Conservation (phyloP, 176 grass and related monocot genomes). For the Bonia amplexicaulis region DNA sequence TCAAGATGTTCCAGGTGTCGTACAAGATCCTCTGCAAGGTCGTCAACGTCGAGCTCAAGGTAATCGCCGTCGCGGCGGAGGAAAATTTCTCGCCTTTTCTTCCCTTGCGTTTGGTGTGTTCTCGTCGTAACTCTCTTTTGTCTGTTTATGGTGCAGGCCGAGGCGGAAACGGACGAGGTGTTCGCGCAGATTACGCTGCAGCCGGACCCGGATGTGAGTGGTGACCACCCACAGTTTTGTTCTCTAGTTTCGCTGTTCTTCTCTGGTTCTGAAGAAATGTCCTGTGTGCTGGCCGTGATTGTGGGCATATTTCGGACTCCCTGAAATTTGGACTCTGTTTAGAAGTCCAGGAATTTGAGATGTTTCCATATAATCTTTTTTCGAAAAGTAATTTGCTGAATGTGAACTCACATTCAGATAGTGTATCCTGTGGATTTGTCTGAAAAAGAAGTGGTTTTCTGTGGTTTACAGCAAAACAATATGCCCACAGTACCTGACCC, state of each 20-base stretch:
- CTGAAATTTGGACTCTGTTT: slow-evolving; percentile 6
- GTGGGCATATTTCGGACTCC: background rate
- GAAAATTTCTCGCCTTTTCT: background rate
- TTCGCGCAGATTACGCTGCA: slow-evolving; percentile 87
- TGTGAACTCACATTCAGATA: background rate
- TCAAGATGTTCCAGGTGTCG: slow-evolving; percentile 76
- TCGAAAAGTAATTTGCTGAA: background rate
- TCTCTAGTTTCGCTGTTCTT: background rate
- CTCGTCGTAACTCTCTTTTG: slow-evolving; percentile 7
- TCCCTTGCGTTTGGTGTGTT: background rate
- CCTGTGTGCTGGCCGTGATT: background rate
- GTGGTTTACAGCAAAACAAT: slow-evolving; percentile 47
- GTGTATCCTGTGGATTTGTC: background rate
- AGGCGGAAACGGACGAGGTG: slow-evolving; percentile 90
- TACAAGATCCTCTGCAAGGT: slow-evolving; percentile 93
- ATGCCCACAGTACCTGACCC: slow-evolving; percentile 42
- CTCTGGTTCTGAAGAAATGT: background rate
- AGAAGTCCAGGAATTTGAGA: background rate
- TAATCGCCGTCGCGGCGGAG: background rate
- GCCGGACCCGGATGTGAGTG: slow-evolving; percentile 69
- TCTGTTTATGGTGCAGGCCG: slow-evolving; percentile 48
- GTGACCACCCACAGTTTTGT: slow-evolving; percentile 6
- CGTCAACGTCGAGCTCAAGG: slow-evolving; percentile 80
- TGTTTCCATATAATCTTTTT: background rate
- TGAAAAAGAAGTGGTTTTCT: background rate